phyloP scores from a whole-genome alignment of 202 grass and related monocot genomes.

The Cymbopogon flexuosus region DNA sequence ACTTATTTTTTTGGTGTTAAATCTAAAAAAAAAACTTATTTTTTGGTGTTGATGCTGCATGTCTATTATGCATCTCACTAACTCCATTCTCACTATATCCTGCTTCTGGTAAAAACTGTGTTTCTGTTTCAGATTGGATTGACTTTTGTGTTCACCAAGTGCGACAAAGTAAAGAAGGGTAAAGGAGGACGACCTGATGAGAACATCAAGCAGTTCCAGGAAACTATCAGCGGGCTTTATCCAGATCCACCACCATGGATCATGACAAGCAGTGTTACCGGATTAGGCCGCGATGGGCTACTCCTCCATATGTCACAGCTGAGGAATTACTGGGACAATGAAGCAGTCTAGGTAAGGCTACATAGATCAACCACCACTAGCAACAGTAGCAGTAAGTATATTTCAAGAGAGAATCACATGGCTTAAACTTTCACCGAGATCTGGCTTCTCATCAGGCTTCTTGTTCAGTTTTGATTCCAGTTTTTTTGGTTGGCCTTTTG shows the following conservation, averaged over 20 bases:
- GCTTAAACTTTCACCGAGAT: neutral
- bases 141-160: conserved; percentile 99
- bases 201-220: conserved; percentile 87
- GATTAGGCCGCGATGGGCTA: conserved; percentile 60
- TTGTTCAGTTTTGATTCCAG: neutral
- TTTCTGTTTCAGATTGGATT: conserved; percentile 61
- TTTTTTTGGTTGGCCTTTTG: neutral
- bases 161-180: conserved; percentile 75
- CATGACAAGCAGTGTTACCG: conserved; percentile 80
- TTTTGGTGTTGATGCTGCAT: neutral
- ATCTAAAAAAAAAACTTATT: neutral
- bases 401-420: neutral
- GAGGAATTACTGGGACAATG: conserved; percentile 89
- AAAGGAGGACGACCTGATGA: conserved; percentile 72
- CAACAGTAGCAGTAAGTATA: neutral
- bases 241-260: conserved; percentile 82
- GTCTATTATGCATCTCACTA: neutral
- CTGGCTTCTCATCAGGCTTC: neutral
- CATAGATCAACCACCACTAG: neutral
- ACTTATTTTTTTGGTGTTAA: neutral
- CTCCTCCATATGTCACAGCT: conserved; percentile 84
- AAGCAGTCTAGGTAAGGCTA: conserved; percentile 19
- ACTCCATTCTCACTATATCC: neutral
- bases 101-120: neutral
- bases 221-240: conserved; percentile 62